phyloP scores from a whole-genome alignment of 768 basidiomycete genomes.

The Chiua virens region DNA sequence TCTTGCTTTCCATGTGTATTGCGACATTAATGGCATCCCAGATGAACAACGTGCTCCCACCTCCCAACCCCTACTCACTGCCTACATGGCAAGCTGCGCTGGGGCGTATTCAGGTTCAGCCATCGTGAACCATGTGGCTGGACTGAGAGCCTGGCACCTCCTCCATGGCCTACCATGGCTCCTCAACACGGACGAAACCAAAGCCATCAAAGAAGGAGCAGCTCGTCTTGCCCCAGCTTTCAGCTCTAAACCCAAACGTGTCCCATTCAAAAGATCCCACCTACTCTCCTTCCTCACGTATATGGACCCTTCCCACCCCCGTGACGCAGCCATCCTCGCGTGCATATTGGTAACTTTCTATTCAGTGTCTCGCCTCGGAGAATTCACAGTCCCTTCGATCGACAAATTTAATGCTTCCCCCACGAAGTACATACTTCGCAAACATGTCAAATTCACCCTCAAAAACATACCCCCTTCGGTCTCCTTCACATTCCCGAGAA shows the following conservation, averaged over 20 bases:
- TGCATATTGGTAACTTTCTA: conserved; percentile 42
- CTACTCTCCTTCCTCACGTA: too few relatives aligned
- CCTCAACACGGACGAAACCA: too few relatives aligned
- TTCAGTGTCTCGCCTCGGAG: conserved; percentile 39
- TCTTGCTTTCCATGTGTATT: conserved; percentile 39
- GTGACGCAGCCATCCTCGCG: conserved; percentile 37
- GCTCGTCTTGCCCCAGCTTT: not conserved
- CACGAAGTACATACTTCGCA: not conserved
- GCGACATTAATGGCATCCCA: conserved; percentile 33
- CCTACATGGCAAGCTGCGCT: conserved; percentile 32
- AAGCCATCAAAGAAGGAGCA: not conserved
- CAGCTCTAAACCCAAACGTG: conserved; percentile 29
- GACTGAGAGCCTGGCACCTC: too few relatives aligned
- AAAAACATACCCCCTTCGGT: not conserved
- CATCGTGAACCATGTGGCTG: conserved; percentile 37
- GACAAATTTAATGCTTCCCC: not conserved
- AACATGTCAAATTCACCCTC: not conserved
- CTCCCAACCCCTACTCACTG: conserved; percentile 17
- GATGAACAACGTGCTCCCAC: conserved; percentile 36
- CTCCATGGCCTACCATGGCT: too few relatives aligned
- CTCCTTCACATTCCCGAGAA: not conserved
- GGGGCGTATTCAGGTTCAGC: conserved; percentile 34
- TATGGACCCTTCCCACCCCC: conserved; percentile 27
- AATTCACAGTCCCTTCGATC: conserved; percentile 1
- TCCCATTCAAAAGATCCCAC: conserved; percentile 20